Evolutionary conservation across 768 basidiomycete genomes (phyloP).

Genomic region (Holtermanniella nyarrowii): DNA sequence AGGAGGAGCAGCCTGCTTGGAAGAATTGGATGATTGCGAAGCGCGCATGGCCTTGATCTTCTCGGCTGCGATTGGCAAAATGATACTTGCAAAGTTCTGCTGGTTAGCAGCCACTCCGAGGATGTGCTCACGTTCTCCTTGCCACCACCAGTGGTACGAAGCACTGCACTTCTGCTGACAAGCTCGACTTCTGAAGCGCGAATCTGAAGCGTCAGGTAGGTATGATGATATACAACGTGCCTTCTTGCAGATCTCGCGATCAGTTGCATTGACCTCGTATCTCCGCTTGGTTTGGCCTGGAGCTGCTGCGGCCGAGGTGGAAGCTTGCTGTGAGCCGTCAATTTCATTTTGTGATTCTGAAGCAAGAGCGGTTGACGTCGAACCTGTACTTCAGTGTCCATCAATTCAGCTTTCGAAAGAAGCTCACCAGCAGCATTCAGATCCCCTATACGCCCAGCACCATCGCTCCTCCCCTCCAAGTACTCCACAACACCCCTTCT

Average conservation of each 20-base stretch:
- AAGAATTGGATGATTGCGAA: slow-evolving; percentile 45
- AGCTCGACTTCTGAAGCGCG: slow-evolving; percentile 36
- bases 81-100: slow-evolving; percentile 65
- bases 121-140: slow-evolving; percentile 63
- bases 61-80: slow-evolving; percentile 58
- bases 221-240: slow-evolving; percentile 45
- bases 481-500: slow-evolving; percentile 77
- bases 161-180: slow-evolving; percentile 67
- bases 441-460: slow-evolving; percentile 49
- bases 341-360: slow-evolving; percentile 5
- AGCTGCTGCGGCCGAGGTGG: slow-evolving; percentile 12
- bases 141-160: slow-evolving; percentile 52
- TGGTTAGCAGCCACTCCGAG: background rate
- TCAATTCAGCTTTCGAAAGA: slow-evolving; percentile 4
- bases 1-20: background rate
- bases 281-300: slow-evolving; percentile 50
- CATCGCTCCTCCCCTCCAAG: slow-evolving; percentile 53
- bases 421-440: slow-evolving; percentile 10
- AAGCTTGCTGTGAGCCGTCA: slow-evolving; percentile 45
- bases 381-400: slow-evolving; percentile 39
- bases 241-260: slow-evolving; percentile 76
- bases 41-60: slow-evolving; percentile 71
- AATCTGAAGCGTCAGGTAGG: slow-evolving; percentile 31
- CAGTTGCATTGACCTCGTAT: slow-evolving; percentile 66
- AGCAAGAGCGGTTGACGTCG: slow-evolving; percentile 7